These are phyloP conservation scores for Plasmodium gonderi DNA, from an alignment of 169 alveolate genomes.

Conservation along the genomic window DNA sequence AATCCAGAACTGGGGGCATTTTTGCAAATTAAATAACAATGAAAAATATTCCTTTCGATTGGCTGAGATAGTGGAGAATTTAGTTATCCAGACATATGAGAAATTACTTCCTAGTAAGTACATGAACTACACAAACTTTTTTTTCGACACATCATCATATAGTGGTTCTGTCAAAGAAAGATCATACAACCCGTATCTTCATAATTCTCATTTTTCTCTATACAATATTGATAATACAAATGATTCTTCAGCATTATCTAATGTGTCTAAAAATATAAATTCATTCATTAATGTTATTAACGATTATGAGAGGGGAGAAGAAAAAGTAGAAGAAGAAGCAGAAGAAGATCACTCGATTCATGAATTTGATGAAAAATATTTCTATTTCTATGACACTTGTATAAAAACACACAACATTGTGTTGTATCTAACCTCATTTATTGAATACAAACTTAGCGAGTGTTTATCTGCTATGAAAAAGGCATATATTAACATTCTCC, in stretches of 20 bases:
- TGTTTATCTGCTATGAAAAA: not conserved
- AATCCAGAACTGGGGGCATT: conserved; percentile 47
- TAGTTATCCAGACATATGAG: conserved; percentile 14
- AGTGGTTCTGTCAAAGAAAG: conserved; percentile 30
- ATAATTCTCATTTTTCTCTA: not conserved
- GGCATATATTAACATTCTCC: not conserved
- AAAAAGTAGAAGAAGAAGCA: not conserved
- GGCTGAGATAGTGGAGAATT: conserved; percentile 18
- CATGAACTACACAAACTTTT: conserved; percentile 28
- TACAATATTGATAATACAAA: conserved; percentile 1
- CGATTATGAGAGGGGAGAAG: not conserved
- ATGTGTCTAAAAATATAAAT: not conserved
- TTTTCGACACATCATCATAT: conserved; percentile 57
- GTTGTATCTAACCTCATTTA: conserved; percentile 8
- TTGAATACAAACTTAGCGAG: conserved; percentile 47
- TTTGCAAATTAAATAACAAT: conserved; percentile 26
- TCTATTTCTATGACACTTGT: not conserved
- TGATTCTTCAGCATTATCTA: not conserved
- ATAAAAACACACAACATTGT: conserved; percentile 63
- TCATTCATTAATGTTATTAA: conserved; percentile 24
- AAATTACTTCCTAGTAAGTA: conserved; percentile 6
- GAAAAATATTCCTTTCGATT: conserved; percentile 41
- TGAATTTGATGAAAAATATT: not conserved
- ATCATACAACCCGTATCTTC: not conserved
- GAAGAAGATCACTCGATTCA: not conserved